Evolutionary conservation across 1,284 basidiomycete genomes (phyloP).

Genomic region (Gymnopus androsaceus): DNA sequence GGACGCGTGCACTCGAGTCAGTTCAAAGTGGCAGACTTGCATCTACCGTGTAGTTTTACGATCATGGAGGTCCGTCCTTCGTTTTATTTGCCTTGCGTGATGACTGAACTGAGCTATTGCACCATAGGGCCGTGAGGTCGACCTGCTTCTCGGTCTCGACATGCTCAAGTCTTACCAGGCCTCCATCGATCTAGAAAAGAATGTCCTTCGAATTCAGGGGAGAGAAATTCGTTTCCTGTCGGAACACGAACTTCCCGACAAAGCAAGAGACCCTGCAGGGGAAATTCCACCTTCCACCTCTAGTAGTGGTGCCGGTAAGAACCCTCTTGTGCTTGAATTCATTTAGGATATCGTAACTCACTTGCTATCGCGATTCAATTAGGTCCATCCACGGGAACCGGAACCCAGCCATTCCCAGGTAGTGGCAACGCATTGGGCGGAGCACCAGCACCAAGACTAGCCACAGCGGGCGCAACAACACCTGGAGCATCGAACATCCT

Average conservation of each 20-base stretch:
- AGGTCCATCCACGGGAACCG: slow-evolving; percentile 13
- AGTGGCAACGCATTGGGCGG: slow-evolving; percentile 55
- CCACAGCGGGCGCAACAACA: slow-evolving; percentile 16
- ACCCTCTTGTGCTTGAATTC: not conserved
- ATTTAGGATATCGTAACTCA: not conserved
- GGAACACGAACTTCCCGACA: slow-evolving; percentile 93
- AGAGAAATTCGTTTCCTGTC: slow-evolving; percentile 86
- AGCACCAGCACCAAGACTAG: slow-evolving; percentile 31
- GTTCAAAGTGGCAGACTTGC: slow-evolving; percentile 82
- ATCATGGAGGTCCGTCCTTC: slow-evolving; percentile 80
- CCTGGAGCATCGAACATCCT: slow-evolving; percentile 17
- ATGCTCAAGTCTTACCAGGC: slow-evolving; percentile 99
- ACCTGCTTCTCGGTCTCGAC: slow-evolving; percentile 93
- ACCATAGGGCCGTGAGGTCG: slow-evolving; percentile 82
- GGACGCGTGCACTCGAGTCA: slow-evolving; percentile 94
- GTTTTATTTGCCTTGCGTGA: not conserved
- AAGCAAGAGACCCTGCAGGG: slow-evolving; percentile 49
- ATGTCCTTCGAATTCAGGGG: slow-evolving; percentile 86
- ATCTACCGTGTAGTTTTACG: slow-evolving; percentile 90
- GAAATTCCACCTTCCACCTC: slow-evolving; percentile 22
- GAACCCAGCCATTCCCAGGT: slow-evolving; percentile 55
- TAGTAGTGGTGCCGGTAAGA: slow-evolving; percentile 21
- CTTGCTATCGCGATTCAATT: slow-evolving; percentile 15
- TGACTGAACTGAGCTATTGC: not conserved
- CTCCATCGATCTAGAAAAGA: slow-evolving; percentile 89